Base-by-base conservation (phyloP, 257 asterid species). In the Leonotis leonurus region DNA sequence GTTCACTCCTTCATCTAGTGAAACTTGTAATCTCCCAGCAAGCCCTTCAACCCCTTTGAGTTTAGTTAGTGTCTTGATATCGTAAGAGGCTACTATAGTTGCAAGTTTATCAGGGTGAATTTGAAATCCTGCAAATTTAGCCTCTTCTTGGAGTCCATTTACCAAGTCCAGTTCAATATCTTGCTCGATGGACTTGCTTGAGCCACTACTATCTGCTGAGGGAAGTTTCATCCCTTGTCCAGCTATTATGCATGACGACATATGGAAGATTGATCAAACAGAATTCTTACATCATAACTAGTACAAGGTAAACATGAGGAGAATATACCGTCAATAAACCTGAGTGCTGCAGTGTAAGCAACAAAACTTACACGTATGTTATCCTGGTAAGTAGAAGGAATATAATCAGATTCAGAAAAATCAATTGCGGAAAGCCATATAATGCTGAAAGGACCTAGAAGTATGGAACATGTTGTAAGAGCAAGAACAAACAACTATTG, bases 101-200 rank as follows among this genome's bases (percentile, higher is more conserved):
- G 97, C 93, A 71, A 92, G 90, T 67, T 81, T 83, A 64, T 86
- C 89, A 0, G 99, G 95, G 80, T 83, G 80, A 66, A 92, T 70
- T 50, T 63, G 64, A 67, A 78, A 84, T 37, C 97, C 96, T 41
- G 93, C 88, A 10, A 39, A 39, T 60, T 56, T 79, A 71, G 95
- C 94, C 78, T 83, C 95, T 67, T 86, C 89, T 3, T 79, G 72
- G 11, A 86, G 83, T 51, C 82, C 88, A 50, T 74, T 79, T 52
- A 50, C 78, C 35, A 77, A 45, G 9, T 74, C 81, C 20, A 48
- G 55, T 55, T 78, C 94, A 26, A 61, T 12, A 69, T 70, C 73
- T 56, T 72, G 81, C 33, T 60, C 78, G 2, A 49, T 64, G 3
- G 67, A 13, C 33, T 60, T 77, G 2, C 54, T 64, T 6, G 67